Base-by-base conservation (phyloP, 1,284 basidiomycete genomes). In the Pyrrhoderma lamaoense region DNA sequence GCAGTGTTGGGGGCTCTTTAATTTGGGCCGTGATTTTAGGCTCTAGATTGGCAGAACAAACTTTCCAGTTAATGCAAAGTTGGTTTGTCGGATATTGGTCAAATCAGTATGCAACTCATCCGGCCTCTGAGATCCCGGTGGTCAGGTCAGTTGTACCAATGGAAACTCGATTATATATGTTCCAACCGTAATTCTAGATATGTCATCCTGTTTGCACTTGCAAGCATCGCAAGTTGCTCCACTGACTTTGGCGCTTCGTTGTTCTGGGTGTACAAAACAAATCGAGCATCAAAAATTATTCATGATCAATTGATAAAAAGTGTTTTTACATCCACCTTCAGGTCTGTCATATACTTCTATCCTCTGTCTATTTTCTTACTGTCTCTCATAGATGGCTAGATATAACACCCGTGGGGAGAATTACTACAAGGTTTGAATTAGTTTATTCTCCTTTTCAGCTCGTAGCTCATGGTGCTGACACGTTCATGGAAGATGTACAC, bases 51-150 rank as follows among this genome's bases (percentile, higher is more conserved):
- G 25, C 53, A 13, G 55, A 36, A 14, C 21, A 31, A 16, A 13
- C 39, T 7, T 7, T 45, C 18, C 36, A 19, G 9, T 19, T 54
- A 4, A 13, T 40, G 3, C 43, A 45, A 55, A 67, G 60, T 11
- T 69, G 65, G 60, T 71, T 70, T 67, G 63, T 73, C 1, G 71
- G 67, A 45, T 59, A 61, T 21, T 73, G 71, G 71, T 62, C 68
- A 0, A 46, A 56, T 27, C 69, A 69, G 4, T 72, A 71, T 55
- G 61, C 64, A n/a, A 43, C 57, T 2, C 60, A 45, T 40, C 19
- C 31, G 11, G 36, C 67, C 9, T 58, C 64, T 1, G 62, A 71
- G 14, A 68, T 76, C 9, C 61, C 64, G 8, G 69, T 70, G 9
- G 54, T 65, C 46, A 67, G 65, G 71, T 76, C 57, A 61, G 70